Conservation (phyloP, 2,329 filamentous ascomycete genomes). For the Pseudogymnoascus sp. region DNA sequence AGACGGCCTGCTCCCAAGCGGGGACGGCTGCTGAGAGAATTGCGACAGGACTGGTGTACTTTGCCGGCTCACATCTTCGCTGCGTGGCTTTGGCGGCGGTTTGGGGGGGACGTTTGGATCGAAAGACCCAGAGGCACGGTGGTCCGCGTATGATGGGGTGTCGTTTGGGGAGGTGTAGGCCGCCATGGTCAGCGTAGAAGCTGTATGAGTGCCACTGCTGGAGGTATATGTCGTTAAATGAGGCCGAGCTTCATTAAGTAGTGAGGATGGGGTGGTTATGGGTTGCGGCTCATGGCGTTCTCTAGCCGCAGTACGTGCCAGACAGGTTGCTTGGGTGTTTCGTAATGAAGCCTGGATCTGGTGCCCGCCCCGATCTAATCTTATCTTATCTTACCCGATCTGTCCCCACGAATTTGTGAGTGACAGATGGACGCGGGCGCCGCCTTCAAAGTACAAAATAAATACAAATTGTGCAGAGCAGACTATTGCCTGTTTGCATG, state of each 20-base stretch:
- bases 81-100: slow-evolving; percentile 63
- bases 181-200: neutral
- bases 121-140: slow-evolving; percentile 23
- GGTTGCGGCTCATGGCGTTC: neutral
- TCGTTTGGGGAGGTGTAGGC: slow-evolving; percentile 12
- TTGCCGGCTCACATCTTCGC: slow-evolving; percentile 58
- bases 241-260: neutral
- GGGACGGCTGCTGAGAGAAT: neutral
- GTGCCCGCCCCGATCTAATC: neutral
- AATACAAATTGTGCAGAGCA: neutral
- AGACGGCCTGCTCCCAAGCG: slow-evolving; percentile 31
- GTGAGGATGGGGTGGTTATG: neutral
- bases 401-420: neutral
- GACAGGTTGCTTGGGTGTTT: neutral
- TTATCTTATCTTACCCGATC: neutral
- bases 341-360: neutral
- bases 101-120: slow-evolving; percentile 53
- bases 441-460: neutral
- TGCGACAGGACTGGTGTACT: slow-evolving; percentile 42
- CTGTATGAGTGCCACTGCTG: neutral
- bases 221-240: neutral
- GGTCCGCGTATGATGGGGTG: slow-evolving; percentile 14
- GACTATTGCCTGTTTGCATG: neutral
- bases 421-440: neutral
- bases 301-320: neutral